phyloP scores from a whole-genome alignment of 2,329 filamentous ascomycete genomes.

The Cordyceps fumosorosea region DNA sequence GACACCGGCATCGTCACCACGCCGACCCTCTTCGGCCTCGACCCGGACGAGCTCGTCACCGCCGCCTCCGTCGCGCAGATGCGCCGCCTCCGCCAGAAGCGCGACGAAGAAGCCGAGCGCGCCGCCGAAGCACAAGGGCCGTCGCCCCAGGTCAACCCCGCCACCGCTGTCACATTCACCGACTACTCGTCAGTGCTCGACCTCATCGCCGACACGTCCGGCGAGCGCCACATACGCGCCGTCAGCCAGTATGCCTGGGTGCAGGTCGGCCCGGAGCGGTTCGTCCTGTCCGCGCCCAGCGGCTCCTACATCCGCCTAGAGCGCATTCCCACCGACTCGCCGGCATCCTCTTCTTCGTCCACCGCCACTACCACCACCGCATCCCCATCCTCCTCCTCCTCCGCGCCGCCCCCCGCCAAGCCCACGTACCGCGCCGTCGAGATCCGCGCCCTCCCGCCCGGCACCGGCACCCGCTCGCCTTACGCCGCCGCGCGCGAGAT shows the following conservation, averaged over 20 bases:
- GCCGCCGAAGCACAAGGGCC: not conserved
- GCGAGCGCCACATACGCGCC: slow-evolving; percentile 69
- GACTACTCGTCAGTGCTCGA: slow-evolving; percentile 92
- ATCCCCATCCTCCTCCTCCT: not conserved
- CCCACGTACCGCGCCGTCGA: slow-evolving; percentile 39
- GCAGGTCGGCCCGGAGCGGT: slow-evolving; percentile 61
- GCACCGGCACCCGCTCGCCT: slow-evolving; percentile 42
- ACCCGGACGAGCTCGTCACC: slow-evolving; percentile 70
- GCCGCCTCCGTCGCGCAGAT: slow-evolving; percentile 59
- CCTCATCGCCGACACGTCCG: slow-evolving; percentile 73
- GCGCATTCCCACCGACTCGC: slow-evolving; percentile 21
- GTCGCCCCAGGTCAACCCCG: slow-evolving; percentile 13
- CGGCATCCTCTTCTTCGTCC: not conserved
- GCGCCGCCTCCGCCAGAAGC: slow-evolving; percentile 43
- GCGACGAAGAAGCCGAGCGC: slow-evolving; percentile 33
- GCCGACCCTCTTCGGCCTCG: slow-evolving; percentile 86
- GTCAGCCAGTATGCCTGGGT: slow-evolving; percentile 81
- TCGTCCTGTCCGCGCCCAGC: slow-evolving; percentile 60
- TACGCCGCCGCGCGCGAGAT: slow-evolving; percentile 65
- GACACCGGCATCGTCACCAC: slow-evolving; percentile 81
- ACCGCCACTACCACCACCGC: not conserved
- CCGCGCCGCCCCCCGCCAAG: not conserved
- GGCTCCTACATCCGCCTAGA: slow-evolving; percentile 57
- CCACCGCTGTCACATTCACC: slow-evolving; percentile 63
- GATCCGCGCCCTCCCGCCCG: slow-evolving; percentile 39